phyloP scores from a whole-genome alignment of 257 asterid genomes.

The Plantago major region DNA sequence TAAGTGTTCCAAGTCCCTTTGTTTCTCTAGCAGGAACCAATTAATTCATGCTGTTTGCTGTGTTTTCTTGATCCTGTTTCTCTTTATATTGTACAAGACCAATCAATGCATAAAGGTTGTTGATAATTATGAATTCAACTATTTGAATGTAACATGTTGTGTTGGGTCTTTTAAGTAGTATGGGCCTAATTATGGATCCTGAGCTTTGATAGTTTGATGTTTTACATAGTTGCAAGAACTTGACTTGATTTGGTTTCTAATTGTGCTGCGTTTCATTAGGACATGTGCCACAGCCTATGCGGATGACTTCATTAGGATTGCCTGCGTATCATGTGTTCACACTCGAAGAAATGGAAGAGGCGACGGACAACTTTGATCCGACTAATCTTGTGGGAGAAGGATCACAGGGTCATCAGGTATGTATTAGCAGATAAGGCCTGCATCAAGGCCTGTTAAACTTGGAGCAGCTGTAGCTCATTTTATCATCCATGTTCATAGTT shows the following conservation, averaged over 20 bases:
- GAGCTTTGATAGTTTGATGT: too few species aligned
- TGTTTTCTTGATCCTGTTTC: neutral
- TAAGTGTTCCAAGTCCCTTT: conserved; percentile 25
- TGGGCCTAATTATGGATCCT: too few species aligned
- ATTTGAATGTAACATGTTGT: too few species aligned
- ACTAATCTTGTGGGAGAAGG: conserved; percentile 81
- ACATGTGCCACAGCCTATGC: conserved; percentile 58
- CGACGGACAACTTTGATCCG: conserved; percentile 73
- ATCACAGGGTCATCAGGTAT: conserved; percentile 86
- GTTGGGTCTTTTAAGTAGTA: too few species aligned
- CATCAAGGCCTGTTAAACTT: neutral
- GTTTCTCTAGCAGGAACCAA: neutral
- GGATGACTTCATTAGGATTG: conserved; percentile 72
- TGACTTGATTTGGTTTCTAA: neutral
- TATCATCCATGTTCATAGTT: too few species aligned
- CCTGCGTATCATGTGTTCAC: conserved; percentile 92
- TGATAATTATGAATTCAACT: too few species aligned
- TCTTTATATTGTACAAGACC: too few species aligned
- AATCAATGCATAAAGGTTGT: too few species aligned
- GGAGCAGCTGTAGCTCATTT: too few species aligned
- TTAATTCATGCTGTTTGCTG: neutral
- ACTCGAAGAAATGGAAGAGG: conserved; percentile 88
- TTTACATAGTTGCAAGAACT: neutral
- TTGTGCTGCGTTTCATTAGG: conserved; percentile 30
- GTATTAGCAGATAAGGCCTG: neutral